Evolutionary conservation across 1,284 basidiomycete genomes (phyloP).

Genomic region (Abortiporus biennis): DNA sequence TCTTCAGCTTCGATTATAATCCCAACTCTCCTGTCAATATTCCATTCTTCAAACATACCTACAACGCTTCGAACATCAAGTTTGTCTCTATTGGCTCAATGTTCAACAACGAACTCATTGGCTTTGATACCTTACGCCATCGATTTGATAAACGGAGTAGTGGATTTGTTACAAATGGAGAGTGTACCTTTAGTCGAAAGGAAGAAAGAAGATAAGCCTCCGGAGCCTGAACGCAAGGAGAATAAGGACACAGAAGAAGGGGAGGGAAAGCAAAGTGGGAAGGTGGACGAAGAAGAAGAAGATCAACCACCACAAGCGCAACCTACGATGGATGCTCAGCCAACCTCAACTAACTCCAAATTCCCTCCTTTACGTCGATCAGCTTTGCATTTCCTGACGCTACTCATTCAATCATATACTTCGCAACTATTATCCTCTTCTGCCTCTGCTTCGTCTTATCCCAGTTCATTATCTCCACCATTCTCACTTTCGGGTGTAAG

Average conservation of each 20-base stretch:
- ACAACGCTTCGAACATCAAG: conserved; percentile 76
- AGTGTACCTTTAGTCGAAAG: conserved; percentile 30
- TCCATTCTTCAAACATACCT: conserved; percentile 56
- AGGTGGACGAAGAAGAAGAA: conserved; percentile 16
- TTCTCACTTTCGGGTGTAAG: neutral
- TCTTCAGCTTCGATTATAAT: conserved; percentile 63
- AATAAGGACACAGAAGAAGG: conserved; percentile 13
- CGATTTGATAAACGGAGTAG: conserved; percentile 59
- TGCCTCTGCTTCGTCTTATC: conserved; percentile 5
- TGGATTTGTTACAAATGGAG: conserved; percentile 80
- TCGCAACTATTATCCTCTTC: conserved; percentile 39
- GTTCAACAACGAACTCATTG: conserved; percentile 56
- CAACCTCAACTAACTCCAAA: conserved; percentile 53
- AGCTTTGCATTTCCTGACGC: conserved; percentile 72
- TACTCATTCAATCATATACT: conserved; percentile 53
- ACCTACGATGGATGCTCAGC: conserved; percentile 45
- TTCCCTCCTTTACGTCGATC: conserved; percentile 79
- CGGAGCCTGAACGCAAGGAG: conserved; percentile 7
- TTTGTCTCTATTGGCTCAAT: conserved; percentile 76
- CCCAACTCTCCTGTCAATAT: conserved; percentile 57
- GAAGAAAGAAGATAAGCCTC: conserved; percentile 9
- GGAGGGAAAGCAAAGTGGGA: conserved; percentile 17
- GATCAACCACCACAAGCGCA: conserved; percentile 14
- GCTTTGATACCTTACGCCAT: conserved; percentile 59
- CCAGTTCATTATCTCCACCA: too few relatives aligned